These are phyloP conservation scores for Zasmidium angulare DNA, from an alignment of 2,329 filamentous ascomycete species.

Conservation along the genomic window DNA sequence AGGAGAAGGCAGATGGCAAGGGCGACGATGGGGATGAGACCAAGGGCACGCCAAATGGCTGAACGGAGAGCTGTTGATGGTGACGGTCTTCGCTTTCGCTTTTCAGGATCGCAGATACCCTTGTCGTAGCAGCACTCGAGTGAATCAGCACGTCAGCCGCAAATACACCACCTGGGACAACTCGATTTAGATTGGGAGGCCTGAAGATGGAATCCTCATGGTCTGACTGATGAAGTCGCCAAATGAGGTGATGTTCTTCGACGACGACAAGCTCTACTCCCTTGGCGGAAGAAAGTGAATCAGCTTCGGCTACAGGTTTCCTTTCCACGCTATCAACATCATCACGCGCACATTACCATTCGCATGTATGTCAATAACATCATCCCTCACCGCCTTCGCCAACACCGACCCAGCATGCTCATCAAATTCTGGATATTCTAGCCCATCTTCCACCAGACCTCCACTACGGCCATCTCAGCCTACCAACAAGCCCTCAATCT, in stretches of 20 bases:
- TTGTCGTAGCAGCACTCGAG: neutral
- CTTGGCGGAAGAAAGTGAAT: too few relatives aligned
- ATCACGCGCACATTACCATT: neutral
- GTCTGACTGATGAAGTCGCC: too few relatives aligned
- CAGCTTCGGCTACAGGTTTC: too few relatives aligned
- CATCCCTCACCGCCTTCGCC: neutral
- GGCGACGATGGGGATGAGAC: conserved; percentile 14
- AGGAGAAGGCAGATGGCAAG: conserved; percentile 68
- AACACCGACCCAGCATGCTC: neutral
- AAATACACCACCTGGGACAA: neutral
- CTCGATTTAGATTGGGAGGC: too few relatives aligned
- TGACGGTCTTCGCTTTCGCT: too few relatives aligned
- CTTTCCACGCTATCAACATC: too few relatives aligned
- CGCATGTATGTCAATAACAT: neutral
- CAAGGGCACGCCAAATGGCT: conserved; percentile 11
- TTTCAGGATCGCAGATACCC: neutral
- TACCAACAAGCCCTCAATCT: neutral
- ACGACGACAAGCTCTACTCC: too few relatives aligned
- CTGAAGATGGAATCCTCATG: too few relatives aligned
- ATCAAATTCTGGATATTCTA: neutral
- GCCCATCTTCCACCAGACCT: neutral
- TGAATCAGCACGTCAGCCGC: neutral
- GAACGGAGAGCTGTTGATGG: neutral
- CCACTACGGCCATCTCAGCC: neutral
- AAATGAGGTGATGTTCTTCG: too few relatives aligned